A percentile compares a stretch with the other conserved stretches of the same genome.
Evolutionary conservation across 192 early-diverging fungal genomes (phyloP).

Genomic region (Dispira simplex): DNA sequence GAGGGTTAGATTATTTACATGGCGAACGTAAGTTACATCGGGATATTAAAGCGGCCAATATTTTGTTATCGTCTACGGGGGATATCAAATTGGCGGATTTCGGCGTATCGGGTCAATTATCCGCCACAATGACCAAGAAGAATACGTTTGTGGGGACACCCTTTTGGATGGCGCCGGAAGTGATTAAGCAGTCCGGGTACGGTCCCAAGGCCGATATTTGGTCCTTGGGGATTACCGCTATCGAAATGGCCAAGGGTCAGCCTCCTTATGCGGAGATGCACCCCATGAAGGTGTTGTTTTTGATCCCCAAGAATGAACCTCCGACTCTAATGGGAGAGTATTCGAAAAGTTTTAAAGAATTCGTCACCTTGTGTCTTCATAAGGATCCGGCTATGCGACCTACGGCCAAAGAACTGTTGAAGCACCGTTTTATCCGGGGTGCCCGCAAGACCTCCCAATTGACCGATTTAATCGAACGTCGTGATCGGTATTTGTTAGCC

Average conservation of each 20-base stretch:
- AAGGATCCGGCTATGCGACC: conserved; percentile 77
- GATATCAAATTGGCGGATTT: conserved; percentile 95
- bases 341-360: conserved; percentile 76
- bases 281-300: conserved; percentile 88
- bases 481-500: conserved; percentile 60
- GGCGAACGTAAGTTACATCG: conserved; percentile 74
- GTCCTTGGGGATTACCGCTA: conserved; percentile 93
- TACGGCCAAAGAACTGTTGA: conserved; percentile 72
- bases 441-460: conserved; percentile 76
- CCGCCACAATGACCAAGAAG: conserved; percentile 82
- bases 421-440: conserved; percentile 71
- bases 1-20: conserved; percentile 89
- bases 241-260: conserved; percentile 86
- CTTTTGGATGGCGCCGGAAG: conserved; percentile 91
- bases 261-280: conserved; percentile 89
- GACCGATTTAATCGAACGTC: conserved; percentile 68
- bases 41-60: conserved; percentile 95
- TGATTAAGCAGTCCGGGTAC: conserved; percentile 88
- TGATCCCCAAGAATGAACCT: conserved; percentile 84
- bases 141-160: conserved; percentile 98
- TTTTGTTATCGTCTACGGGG: conserved; percentile 52
- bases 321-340: conserved; percentile 63
- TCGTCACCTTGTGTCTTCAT: conserved; percentile 72
- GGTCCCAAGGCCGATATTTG: conserved; percentile 97
- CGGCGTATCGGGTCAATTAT: conserved; percentile 92